Evolutionary conservation across 164 flowering plant species (phyloP), one percentile per base, ranked within the genome.

Genomic region (Protea cynaroides): DNA sequence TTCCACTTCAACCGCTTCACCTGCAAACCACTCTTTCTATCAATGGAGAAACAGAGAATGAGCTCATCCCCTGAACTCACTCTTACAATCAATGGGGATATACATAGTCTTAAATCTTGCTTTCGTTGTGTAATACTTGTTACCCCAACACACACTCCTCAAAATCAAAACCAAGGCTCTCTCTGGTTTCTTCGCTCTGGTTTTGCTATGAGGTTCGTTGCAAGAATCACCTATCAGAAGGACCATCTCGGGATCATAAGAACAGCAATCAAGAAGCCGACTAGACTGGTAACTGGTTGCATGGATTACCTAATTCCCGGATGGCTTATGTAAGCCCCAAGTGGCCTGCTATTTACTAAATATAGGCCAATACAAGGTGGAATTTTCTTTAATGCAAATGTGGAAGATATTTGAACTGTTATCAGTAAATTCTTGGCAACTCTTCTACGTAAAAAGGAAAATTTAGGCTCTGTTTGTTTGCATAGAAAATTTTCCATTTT

Each of bases 1-100:
- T 86, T 91, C 97, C 97, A 91, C 67, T 79, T 82, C 69, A 91
- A 58, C n/a, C 75, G 76, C 81, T 84, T 86, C 0, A 91, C 72
- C 69, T 77, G 76, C 69, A 88, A 53, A 3, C 82, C 91, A 76
- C 65, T 72, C 25, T 72, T 62, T 7, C 43, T 13, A 64, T 91
- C 95, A n/a, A 91, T 57, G 59, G 73, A 52, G 61, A 90, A 74
- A 34, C 65, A 71, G 18, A 90, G 78, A 60, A 70, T 75, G 17
- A 79, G 71, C 7, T 81, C 86, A 14, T 78, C 80, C 10, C 61
- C 65, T 29, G 34, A 29, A 24, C 46, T 46, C 1, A 15, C 25
- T 8, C 65, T n/a, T 67, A 65, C 89, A 82, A 37, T 86, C 92
- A 36, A 89, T 79, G 7, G 75, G 65, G 17, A 88, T 80, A 9